Evolutionary conservation across 2,329 filamentous ascomycete genomes (phyloP), one percentile per base, ranked within the genome.

Genomic region (Fusarium bactridioides): DNA sequence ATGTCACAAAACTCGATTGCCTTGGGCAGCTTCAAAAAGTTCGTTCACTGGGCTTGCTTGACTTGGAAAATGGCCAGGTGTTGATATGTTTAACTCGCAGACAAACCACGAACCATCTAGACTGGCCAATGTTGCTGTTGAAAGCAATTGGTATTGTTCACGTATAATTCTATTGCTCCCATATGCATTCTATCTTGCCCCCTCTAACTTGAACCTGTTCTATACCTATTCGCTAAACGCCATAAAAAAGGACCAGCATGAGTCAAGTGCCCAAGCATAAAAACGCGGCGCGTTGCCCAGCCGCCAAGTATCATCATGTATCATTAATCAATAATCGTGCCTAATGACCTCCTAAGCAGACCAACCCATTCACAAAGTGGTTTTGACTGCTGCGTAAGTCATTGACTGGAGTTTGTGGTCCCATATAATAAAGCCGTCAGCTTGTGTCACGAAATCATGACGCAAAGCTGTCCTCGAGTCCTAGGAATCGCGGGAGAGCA

Each of bases 301-400:
- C 41, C 55, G 51, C 41, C 35, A 25, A 58, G 65, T 61, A 40
- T 41, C 31, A 50, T 69, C 45, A 19, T 69, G 48, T 69, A 69
- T 69, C 65, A 64, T 69, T 27, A 69, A 69, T 69, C 65, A 59
- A 53, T 35, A 35, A 45, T 57, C 50, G 51, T 37, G 21, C 25
- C 38, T 21, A 64, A 69, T 27, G 33, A 48, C 53, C 40, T 64
- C 44, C 47, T 27, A 10, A 13, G 13, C 16, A 64, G n/a, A 15
- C 45, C 45, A 44, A 38, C 15, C 35, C 27, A 25, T 40, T 57
- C 19, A 23, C 43, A 7, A 21, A 38, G 37, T 33, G 37, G 35
- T 37, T 31, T 16, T 51, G 27, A 29, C n/a, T 62, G 47, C 23
- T 31, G 41, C 33, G 27, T 44, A 43, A 64, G 55, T 50, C 12